Evolutionary conservation across 768 basidiomycete genomes (phyloP).

Genomic region (Lentinula guzmanii): DNA sequence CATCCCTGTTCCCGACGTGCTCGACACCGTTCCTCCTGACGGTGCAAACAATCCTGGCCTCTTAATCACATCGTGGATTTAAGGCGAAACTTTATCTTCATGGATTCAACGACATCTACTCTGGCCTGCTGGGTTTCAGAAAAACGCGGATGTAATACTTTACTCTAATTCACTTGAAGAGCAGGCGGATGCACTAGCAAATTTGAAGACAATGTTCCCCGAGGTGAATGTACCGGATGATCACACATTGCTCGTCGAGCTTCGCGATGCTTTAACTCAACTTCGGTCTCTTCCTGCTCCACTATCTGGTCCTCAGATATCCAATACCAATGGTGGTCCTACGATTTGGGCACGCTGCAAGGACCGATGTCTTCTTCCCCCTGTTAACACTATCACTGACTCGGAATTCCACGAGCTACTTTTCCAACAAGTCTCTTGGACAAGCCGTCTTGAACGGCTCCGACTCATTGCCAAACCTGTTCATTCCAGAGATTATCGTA

Average conservation of each 20-base stretch:
- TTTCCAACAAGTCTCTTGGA: neutral
- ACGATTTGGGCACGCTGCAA: neutral
- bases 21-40: slow-evolving; percentile 6
- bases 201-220: neutral
- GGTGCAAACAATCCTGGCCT: neutral
- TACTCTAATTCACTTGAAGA: neutral
- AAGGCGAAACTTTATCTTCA: slow-evolving; percentile 3
- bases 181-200: neutral
- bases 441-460: slow-evolving; percentile 3
- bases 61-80: slow-evolving; percentile 15
- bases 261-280: slow-evolving; percentile 7
- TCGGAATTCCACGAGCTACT: slow-evolving; percentile 11
- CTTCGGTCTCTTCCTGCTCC: slow-evolving; percentile 12
- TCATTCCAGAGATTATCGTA: neutral
- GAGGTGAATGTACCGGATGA: neutral
- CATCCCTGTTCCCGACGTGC: slow-evolving; percentile 17
- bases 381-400: slow-evolving; percentile 1
- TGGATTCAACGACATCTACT: neutral
- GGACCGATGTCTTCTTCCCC: neutral
- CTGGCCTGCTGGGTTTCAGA: neutral
- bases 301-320: slow-evolving; percentile 4
- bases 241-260: neutral
- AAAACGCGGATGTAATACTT: neutral
- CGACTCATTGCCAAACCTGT: slow-evolving; percentile 2
- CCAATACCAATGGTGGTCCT: neutral